Base-by-base conservation (phyloP, 2,329 filamentous ascomycete genomes). In the Aspergillus eucalypticola region DNA sequence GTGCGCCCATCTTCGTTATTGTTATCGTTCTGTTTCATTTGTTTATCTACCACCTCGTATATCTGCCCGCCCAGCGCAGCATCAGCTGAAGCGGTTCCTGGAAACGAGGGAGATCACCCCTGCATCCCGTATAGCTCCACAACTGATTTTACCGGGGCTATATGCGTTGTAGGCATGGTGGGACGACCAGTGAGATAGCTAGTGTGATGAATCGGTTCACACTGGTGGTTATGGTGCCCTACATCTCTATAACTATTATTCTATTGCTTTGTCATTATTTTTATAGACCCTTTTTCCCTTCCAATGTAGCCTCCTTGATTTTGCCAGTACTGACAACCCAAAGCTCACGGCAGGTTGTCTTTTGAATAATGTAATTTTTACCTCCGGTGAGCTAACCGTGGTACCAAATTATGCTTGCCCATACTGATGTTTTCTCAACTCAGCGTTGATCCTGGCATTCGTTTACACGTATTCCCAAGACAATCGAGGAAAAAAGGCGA, bases 401-500 rank as follows among this genome's bases (percentile, higher is more conserved):
- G 54, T 41, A 35, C 25, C 3, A 41, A 27, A 8, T 23, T 32
- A 52, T 61, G 19, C 56, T 38, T 42, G 32, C 25, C 23, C 17
- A 59, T 57, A 62, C 73, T 76, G 58, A 77, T 61, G 87, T 89
- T 84, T 17, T 17, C 75, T 29, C 8, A 11, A 29, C 27, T 29
- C 78, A 69, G 90, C 90, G 11, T 83, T 99, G 56, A 88, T 90
- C 55, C 81, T 96, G 61, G 91, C 92, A 42, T 84, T 96, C 71
- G 82, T 85, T 53, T 97, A 97, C 74, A 96, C 92, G 5, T 90
- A 87, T 65, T 88, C 88, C 1, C 92, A 96, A 75, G 93, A 96
- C 70, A 90, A 94, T 73, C 87, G 90, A 35, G 91, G 90, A 54
- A 82, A 83, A 68, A 89, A 89, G 73, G 86, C 90, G 5, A 88